Percentiles rank a stretch among this genome's conserved stretches.
Conservation (phyloP, 2,329 filamentous ascomycete genomes). For the Talaromyces funiculosus region DNA sequence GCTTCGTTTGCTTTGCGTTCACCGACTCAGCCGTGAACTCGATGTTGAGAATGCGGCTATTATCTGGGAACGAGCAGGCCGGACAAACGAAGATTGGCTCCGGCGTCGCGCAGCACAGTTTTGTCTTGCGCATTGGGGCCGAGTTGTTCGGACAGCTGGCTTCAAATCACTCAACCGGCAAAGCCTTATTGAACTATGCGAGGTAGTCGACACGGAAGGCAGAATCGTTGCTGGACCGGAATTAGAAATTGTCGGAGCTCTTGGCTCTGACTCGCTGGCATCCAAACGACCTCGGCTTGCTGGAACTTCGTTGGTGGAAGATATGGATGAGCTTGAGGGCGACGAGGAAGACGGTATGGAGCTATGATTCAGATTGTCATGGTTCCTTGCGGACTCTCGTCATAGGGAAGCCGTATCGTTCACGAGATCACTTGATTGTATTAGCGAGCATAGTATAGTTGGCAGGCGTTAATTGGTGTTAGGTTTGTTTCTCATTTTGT, state of each 20-base stretch:
- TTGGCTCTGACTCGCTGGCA: conserved; percentile 46
- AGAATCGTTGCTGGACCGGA: conserved; percentile 84
- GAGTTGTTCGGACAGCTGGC: conserved; percentile 80
- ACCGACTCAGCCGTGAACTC: conserved; percentile 80
- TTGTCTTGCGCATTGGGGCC: conserved; percentile 90
- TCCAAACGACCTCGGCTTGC: conserved; percentile 26
- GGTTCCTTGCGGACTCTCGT: conserved; percentile 2
- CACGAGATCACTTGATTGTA: conserved; percentile 10
- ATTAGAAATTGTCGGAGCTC: conserved; percentile 56
- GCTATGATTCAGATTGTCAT: conserved; percentile 21
- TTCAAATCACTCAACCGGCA: conserved; percentile 75
- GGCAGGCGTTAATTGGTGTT: conserved; percentile 1
- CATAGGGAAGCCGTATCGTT: background rate
- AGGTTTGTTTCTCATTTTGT: conserved; percentile 9
- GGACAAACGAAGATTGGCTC: conserved; percentile 90
- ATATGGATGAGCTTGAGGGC: conserved; percentile 38
- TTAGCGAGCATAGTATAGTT: conserved; percentile 9
- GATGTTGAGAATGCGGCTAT: conserved; percentile 93
- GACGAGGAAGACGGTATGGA: conserved; percentile 47
- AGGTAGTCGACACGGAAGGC: conserved; percentile 91
- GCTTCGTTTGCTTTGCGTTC: conserved; percentile 82
- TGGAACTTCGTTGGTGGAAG: conserved; percentile 25
- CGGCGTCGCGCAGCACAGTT: conserved; percentile 81
- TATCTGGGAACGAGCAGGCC: conserved; percentile 89
- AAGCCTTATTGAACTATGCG: conserved; percentile 82